Evolutionary conservation across 768 basidiomycete species (phyloP).

Genomic region (Auriscalpium vulgare): DNA sequence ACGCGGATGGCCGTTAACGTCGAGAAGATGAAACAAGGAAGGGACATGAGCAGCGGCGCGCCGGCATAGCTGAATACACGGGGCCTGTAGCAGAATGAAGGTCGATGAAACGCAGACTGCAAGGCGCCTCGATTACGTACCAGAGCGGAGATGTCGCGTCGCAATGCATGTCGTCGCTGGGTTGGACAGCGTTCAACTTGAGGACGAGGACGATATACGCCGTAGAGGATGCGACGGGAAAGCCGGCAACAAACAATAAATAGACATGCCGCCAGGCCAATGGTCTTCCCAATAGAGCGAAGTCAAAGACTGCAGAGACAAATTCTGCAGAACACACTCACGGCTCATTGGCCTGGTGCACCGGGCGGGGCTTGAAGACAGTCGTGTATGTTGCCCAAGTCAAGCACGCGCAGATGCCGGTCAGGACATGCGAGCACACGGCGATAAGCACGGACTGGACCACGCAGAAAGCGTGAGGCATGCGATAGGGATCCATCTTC

Average conservation of each 20-base stretch:
- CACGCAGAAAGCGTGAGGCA: slow-evolving; percentile 53
- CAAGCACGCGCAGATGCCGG: slow-evolving; percentile 19
- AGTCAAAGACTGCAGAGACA: not conserved
- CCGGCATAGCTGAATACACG: slow-evolving; percentile 61
- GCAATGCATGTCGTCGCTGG: slow-evolving; percentile 47
- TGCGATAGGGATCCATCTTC: slow-evolving; percentile 50
- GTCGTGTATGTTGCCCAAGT: slow-evolving; percentile 16
- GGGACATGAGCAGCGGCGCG: slow-evolving; percentile 37
- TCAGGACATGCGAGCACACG: slow-evolving; percentile 17
- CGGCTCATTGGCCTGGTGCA: not conserved
- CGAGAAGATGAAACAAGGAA: slow-evolving; percentile 48
- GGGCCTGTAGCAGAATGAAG: slow-evolving; percentile 32
- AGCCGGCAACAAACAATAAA: slow-evolving; percentile 35
- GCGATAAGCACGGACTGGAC: slow-evolving; percentile 14
- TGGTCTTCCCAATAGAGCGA: slow-evolving; percentile 26
- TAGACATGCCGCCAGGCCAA: slow-evolving; percentile 42
- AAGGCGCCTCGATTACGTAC: slow-evolving; percentile 26
- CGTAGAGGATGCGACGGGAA: slow-evolving; percentile 39
- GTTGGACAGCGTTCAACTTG: slow-evolving; percentile 36
- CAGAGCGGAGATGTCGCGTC: slow-evolving; percentile 52
- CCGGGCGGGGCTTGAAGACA: slow-evolving; percentile 9
- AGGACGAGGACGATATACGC: slow-evolving; percentile 37
- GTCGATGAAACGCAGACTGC: not conserved
- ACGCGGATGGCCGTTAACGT: slow-evolving; percentile 30
- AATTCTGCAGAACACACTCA: too few species aligned